Conservation (phyloP, 176 grass and related monocot genomes). For the Cenchrus americanus region DNA sequence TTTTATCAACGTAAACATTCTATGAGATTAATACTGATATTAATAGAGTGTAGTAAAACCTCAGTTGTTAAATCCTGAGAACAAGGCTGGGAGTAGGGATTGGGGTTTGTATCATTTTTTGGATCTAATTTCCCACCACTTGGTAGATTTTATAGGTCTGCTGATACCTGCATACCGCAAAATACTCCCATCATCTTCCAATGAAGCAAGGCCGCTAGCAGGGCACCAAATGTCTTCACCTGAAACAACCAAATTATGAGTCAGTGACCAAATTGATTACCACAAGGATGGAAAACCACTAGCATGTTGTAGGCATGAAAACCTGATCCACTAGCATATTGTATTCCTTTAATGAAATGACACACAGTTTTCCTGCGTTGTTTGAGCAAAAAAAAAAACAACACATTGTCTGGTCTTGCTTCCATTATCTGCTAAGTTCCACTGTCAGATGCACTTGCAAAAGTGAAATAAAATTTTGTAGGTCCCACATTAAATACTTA, state of each 20-base stretch:
- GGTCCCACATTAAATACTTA: slow-evolving; percentile 6
- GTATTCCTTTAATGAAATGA: too few relatives aligned
- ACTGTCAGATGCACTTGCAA: background rate
- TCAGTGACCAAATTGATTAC: background rate
- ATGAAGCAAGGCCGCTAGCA: background rate
- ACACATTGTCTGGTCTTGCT: background rate
- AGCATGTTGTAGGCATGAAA: slow-evolving; percentile 21
- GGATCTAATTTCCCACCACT: background rate
- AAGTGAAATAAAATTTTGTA: background rate
- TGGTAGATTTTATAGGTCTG: background rate
- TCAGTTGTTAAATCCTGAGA: background rate
- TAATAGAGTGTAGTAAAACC: background rate
- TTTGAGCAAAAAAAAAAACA: background rate
- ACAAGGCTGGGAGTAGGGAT: background rate
- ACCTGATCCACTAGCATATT: background rate
- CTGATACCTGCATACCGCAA: background rate
- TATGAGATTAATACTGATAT: background rate
- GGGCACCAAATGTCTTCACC: background rate
- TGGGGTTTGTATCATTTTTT: background rate
- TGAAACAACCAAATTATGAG: background rate
- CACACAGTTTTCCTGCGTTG: too few relatives aligned
- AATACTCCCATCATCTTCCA: background rate
- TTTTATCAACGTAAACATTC: background rate
- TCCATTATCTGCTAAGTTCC: background rate
- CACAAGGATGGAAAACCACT: background rate